Evolutionary conservation across 208 protist species (phyloP).

Genomic region (Leishmania major): DNA sequence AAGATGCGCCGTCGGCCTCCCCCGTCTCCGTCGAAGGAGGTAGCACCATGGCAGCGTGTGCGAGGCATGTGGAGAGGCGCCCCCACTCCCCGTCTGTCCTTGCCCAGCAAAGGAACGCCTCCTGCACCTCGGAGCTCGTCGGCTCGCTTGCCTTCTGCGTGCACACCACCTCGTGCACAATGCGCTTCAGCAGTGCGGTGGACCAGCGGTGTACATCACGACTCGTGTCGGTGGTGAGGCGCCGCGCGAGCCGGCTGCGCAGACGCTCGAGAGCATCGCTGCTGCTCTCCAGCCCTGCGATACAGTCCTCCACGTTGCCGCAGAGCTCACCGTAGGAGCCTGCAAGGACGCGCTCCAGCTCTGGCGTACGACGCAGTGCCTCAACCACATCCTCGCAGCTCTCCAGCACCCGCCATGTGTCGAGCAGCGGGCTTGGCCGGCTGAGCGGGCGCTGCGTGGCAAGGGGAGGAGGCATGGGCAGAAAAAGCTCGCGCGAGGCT

Average conservation of each 20-base stretch:
- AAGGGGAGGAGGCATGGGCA: conserved; percentile 50
- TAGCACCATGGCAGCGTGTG: conserved; percentile 47
- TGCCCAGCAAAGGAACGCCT: conserved; percentile 42
- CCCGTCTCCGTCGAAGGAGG: conserved; percentile 31
- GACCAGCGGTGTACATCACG: conserved; percentile 61
- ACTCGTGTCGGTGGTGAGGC: conserved; percentile 59
- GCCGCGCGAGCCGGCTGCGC: conserved; percentile 63
- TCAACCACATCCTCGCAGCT: conserved; percentile 28
- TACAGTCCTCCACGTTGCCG: conserved; percentile 57
- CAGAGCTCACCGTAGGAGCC: conserved; percentile 61
- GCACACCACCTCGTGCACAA: conserved; percentile 57
- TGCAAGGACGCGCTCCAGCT: conserved; percentile 59
- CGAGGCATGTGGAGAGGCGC: conserved; percentile 43
- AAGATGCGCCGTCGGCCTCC: background rate
- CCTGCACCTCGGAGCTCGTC: conserved; percentile 23
- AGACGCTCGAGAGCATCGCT: conserved; percentile 56
- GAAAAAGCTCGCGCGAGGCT: conserved; percentile 29
- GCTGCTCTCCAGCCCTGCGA: conserved; percentile 37
- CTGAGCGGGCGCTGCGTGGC: conserved; percentile 23
- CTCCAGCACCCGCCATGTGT: conserved; percentile 53
- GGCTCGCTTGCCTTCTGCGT: conserved; percentile 32
- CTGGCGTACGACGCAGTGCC: conserved; percentile 45
- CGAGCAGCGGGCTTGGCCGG: conserved; percentile 34
- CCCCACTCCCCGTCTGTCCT: conserved; percentile 16
- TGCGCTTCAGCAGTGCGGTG: conserved; percentile 34